A percentile compares a stretch with the other conserved stretches of the same genome.
Conservation (phyloP, 495 filamentous ascomycete species). For the Podospora fimiseda region DNA sequence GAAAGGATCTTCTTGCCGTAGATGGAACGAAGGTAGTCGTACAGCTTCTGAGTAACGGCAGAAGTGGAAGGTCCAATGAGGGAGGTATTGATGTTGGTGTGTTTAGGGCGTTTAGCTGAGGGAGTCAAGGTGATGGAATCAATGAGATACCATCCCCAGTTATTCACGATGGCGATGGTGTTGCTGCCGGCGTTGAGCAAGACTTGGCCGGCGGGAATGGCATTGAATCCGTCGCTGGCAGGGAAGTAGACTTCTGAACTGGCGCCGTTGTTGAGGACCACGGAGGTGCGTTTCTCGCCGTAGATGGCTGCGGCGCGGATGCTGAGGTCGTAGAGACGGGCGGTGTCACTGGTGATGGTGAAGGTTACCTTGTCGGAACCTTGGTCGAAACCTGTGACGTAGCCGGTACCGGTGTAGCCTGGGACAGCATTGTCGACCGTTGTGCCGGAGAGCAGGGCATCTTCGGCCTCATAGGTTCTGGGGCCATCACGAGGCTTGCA, state of each 20-base stretch:
- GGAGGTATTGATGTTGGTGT: slow-evolving; percentile 28
- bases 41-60: slow-evolving; percentile 23
- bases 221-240: slow-evolving; percentile 20
- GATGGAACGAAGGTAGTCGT: slow-evolving; percentile 33
- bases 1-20: slow-evolving; percentile 44
- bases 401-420: slow-evolving; percentile 36
- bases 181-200: slow-evolving; percentile 37
- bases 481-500: slow-evolving; percentile 7
- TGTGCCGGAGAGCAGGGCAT: slow-evolving; percentile 30
- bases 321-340: slow-evolving; percentile 34
- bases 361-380: slow-evolving; percentile 37
- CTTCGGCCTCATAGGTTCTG: slow-evolving; percentile 35
- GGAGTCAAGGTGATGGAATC: slow-evolving; percentile 38
- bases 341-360: slow-evolving; percentile 20
- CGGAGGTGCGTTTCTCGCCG: slow-evolving; percentile 36
- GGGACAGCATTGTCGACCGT: slow-evolving; percentile 26
- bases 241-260: slow-evolving; percentile 35
- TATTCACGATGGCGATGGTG: slow-evolving; percentile 37
- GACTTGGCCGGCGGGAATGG: slow-evolving; percentile 35
- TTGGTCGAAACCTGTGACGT: slow-evolving; percentile 37
- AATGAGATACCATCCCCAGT: slow-evolving; percentile 46
- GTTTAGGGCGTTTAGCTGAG: slow-evolving; percentile 28
- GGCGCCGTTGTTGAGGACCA: slow-evolving; percentile 35
- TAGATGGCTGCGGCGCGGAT: slow-evolving; percentile 37
- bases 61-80: slow-evolving; percentile 28